Conservation (phyloP, 2,329 filamentous ascomycete genomes). For the Aspergillus fijiensis region DNA sequence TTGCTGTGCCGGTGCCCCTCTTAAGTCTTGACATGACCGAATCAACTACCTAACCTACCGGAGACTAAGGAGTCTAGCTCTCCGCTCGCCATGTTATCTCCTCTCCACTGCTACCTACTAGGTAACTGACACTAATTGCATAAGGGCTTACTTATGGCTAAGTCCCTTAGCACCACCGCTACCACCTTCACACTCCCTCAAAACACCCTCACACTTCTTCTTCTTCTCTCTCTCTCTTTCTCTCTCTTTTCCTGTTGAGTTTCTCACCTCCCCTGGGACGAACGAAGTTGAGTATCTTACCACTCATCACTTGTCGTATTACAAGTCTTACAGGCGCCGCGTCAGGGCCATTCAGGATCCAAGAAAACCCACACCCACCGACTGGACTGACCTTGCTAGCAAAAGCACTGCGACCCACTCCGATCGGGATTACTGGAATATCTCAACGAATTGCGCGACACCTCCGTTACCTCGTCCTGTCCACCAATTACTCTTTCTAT, state of each 20-base stretch:
- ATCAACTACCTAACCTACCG: neutral
- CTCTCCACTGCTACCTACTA: neutral
- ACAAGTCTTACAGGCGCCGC: neutral
- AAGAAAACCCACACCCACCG: constrained; percentile 13
- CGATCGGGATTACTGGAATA: constrained; percentile 23
- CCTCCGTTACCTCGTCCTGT: constrained; percentile 4
- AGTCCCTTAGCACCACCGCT: constrained; percentile 4
- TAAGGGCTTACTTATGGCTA: constrained; percentile 11
- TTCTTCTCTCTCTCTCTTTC: constrained; percentile 3
- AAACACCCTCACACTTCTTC: neutral
- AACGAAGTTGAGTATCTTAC: neutral
- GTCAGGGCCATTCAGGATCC: constrained; percentile 13
- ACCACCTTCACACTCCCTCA: neutral
- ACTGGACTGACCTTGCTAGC: constrained; percentile 1
- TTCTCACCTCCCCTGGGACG: neutral
- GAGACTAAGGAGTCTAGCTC: constrained; percentile 1
- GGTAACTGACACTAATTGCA: constrained; percentile 13
- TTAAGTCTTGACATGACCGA: neutral
- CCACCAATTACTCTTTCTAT: constrained; percentile 10
- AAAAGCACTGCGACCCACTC: constrained; percentile 15
- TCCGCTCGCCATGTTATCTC: constrained; percentile 8
- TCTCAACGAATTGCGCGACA: constrained; percentile 21
- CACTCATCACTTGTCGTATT: neutral
- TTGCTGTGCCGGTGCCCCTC: neutral
- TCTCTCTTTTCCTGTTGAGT: constrained; percentile 1